Evolutionary conservation across 2,329 filamentous ascomycete genomes (phyloP), one percentile per base, ranked within the genome.

Genomic region (Ploettnerulaceae sp.): DNA sequence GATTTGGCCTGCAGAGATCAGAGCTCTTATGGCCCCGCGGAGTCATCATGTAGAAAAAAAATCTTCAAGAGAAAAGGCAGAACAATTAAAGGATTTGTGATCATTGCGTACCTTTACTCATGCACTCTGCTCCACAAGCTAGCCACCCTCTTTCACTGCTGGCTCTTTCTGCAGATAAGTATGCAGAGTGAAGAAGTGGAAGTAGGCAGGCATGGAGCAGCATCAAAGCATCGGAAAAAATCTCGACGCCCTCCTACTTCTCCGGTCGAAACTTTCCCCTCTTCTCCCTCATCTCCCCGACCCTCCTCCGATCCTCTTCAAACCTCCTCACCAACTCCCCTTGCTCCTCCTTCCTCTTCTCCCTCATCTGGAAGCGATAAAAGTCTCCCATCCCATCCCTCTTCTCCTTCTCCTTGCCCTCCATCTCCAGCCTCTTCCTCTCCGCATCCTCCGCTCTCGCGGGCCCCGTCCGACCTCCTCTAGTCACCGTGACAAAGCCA

Each of bases 401-500:
- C 70, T 76, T 81, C 69, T 77, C 71, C 63, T 79, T 73, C 58
- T 75, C 73, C 66, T 81, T 77, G 68, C 84, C 79, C 63, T 80
- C 70, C 70, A 81, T 75, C 69, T 73, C 76, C 60, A 68, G 68
- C 54, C 68, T 71, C 45, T 74, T 74, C 57, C 80, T 77, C 61
- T 81, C 77, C 12, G 82, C 79, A 58, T 86, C 89, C 57, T 84
- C 84, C 52, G 81, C 75, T 45, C 82, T 77, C 1, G 86, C 89
- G 1, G 87, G 82, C n/a, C 84, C 85, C 5, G 75, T 75, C 48
- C 84, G 73, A 29, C 86, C 86, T 20, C 89, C 89, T 45, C 86
- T 77, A 1, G 83, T 86, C 18, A 98, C 93, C 3, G 90, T 97
- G 38, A 97, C 77, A 64, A 98, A 98, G 2, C 93, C 93, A 66